Evolutionary conservation across 2,329 filamentous ascomycete species (phyloP), one percentile per base, ranked within the genome.

Genomic region (Periconia sp.): DNA sequence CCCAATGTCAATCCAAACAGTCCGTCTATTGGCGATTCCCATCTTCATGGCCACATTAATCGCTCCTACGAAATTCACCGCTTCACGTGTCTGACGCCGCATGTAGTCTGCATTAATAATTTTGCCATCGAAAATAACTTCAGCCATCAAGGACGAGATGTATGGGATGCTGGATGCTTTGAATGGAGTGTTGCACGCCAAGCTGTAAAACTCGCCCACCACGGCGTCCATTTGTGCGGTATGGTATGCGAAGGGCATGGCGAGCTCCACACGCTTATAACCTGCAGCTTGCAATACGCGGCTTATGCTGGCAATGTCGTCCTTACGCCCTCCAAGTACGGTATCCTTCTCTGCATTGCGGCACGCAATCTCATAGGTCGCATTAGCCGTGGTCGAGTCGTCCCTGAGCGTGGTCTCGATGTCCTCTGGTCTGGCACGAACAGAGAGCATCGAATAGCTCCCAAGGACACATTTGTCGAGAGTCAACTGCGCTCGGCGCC

Each of bases 1-100:
- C 10, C 46, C 46, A 19, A 45, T 32, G 13, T 45, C 46, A n/a
- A 49, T 5, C 30, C 36, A 44, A 9, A 45, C 13, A 7, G 40
- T 15, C n/a, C n/a, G n/a, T n/a, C n/a, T n/a, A 8, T 41, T 16
- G 11, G 22, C 31, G 10, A 40, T 23, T 10, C 21, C 34, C 18
- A 66, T 63, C 43, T 75, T 75, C 30, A 76, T 65, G 68, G 77
- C 73, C n/a, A n/a, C n/a, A 35, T 68, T 21, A 3, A 77, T 64
- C 66, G 76, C 73, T 35, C 67, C 70, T 1, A 70, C n/a, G 43
- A 73, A 76, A 16, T 77, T 62, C 0, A 50, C 47, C 1, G 76
- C 67, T 42, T 78, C 71, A 3, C 76, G 73, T 32, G 59, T 64
- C 7, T 59, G 46, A 9, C 54, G 28, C 17, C 41, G 19, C 2